These are phyloP conservation scores for Paecilomyces sp. DNA, from an alignment of 2,329 filamentous ascomycete genomes.

Conservation along the genomic window DNA sequence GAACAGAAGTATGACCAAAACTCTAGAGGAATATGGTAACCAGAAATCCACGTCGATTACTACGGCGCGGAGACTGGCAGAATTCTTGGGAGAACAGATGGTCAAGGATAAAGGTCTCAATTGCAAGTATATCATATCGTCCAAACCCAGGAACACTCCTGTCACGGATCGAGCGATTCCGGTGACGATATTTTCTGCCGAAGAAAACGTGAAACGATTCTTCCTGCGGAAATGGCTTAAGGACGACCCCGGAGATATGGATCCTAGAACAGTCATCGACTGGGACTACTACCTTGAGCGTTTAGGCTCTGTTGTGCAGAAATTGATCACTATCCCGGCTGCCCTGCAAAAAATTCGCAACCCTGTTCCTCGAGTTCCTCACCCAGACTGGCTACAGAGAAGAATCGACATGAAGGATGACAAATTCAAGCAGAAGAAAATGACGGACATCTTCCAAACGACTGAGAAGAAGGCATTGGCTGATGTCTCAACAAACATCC, in stretches of 20 bases:
- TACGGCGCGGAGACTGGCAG: slow-evolving; percentile 85
- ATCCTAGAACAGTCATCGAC: slow-evolving; percentile 82
- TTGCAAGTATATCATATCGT: slow-evolving; percentile 98
- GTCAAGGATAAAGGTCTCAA: slow-evolving; percentile 98
- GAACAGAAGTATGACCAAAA: slow-evolving; percentile 97
- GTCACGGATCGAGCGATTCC: slow-evolving; percentile 93
- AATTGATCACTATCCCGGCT: slow-evolving; percentile 96
- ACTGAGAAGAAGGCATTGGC: slow-evolving; percentile 59
- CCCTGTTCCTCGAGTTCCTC: slow-evolving; percentile 83
- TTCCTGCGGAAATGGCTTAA: slow-evolving; percentile 95
- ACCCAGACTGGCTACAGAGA: slow-evolving; percentile 94
- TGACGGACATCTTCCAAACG: slow-evolving; percentile 78
- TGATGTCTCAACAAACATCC: slow-evolving; percentile 60
- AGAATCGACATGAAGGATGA: slow-evolving; percentile 94
- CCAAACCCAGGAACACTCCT: slow-evolving; percentile 75
- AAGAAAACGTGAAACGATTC: slow-evolving; percentile 75
- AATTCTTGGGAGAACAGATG: slow-evolving; percentile 98
- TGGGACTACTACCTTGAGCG: slow-evolving; percentile 98
- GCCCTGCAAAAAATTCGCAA: slow-evolving; percentile 93
- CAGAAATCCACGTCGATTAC: slow-evolving; percentile 99
- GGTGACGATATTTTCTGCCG: slow-evolving; percentile 94
- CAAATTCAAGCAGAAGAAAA: slow-evolving; percentile 96
- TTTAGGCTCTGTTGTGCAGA: slow-evolving; percentile 94
- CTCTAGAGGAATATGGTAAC: slow-evolving; percentile 85
- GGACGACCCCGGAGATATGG: slow-evolving; percentile 84